Conservation (phyloP, 1,139 yeast genomes). For the Blastobotrys proliferans region DNA sequence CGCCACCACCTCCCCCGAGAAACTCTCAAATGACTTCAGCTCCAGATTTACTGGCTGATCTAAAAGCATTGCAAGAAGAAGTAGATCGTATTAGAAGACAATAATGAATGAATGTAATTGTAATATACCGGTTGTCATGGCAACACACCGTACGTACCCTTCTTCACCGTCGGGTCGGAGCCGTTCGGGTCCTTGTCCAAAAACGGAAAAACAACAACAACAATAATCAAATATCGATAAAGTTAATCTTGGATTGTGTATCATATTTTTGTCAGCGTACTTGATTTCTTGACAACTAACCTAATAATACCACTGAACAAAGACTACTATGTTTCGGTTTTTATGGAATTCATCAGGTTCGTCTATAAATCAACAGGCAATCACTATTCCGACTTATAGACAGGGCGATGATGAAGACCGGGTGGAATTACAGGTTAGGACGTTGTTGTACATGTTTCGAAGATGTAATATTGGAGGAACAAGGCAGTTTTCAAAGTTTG, state of each 20-base stretch:
- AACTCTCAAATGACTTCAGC: constrained; percentile 22
- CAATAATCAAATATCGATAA: too few species aligned
- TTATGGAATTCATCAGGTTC: too few species aligned
- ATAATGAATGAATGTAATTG: not conserved
- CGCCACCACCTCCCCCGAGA: constrained; percentile 7
- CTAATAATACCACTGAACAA: too few species aligned
- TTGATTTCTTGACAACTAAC: too few species aligned
- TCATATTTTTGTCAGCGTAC: too few species aligned
- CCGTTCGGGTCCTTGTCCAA: not conserved
- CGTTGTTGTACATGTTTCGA: constrained; percentile 53
- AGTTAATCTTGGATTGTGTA: too few species aligned
- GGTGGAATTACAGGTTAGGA: constrained; percentile 54
- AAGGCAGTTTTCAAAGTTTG: constrained; percentile 1
- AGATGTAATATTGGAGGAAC: constrained; percentile 42
- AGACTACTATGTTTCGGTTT: too few species aligned
- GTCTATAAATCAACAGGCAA: too few species aligned
- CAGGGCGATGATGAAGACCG: constrained; percentile 51
- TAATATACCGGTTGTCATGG: too few species aligned
- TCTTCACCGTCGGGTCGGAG: too few species aligned
- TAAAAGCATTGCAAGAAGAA: constrained; percentile 30
- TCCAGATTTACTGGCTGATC: constrained; percentile 29
- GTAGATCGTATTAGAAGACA: constrained; percentile 25
- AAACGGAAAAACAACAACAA: not conserved
- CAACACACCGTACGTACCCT: too few species aligned
- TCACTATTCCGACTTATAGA: constrained; percentile 43